Conservation (phyloP, 2,329 filamentous ascomycete genomes). For the Atkinsonella texensis region DNA sequence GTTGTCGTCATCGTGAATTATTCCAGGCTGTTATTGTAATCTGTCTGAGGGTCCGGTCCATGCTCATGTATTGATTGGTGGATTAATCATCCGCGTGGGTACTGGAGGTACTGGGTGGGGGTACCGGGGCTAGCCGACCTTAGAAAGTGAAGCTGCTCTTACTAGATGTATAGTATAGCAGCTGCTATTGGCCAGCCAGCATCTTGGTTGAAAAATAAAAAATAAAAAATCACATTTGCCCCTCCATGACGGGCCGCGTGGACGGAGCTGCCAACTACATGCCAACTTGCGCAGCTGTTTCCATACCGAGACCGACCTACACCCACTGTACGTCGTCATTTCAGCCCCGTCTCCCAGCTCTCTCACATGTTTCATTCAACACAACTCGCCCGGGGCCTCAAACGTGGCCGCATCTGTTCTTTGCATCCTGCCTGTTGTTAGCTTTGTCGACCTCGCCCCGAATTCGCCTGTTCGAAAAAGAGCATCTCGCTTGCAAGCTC, state of each 20-base stretch:
- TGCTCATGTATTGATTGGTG: no score
- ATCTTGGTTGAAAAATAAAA: no score
- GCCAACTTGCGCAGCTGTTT: not conserved
- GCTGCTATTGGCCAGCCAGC: no score
- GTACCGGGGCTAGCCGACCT: no score
- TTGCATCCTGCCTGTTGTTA: not conserved
- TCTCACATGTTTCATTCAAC: not conserved
- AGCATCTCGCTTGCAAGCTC: no score
- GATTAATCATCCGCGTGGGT: no score
- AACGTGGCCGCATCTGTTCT: not conserved
- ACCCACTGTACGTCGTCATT: not conserved
- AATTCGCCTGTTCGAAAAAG: not conserved
- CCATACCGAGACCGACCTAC: not conserved
- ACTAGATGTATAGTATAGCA: no score
- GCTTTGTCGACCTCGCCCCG: not conserved
- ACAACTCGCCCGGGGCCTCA: not conserved
- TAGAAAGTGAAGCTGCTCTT: no score
- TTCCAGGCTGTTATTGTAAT: no score
- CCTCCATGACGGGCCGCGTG: constrained; percentile 3
- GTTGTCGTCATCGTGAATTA: no score
- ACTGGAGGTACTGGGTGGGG: no score
- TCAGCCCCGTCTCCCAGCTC: not conserved
- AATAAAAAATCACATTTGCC: not conserved
- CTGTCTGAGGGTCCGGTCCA: no score
- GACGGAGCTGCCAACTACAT: not conserved